Base-by-base conservation (phyloP, 768 basidiomycete genomes). In the Tephrocybe sp. region DNA sequence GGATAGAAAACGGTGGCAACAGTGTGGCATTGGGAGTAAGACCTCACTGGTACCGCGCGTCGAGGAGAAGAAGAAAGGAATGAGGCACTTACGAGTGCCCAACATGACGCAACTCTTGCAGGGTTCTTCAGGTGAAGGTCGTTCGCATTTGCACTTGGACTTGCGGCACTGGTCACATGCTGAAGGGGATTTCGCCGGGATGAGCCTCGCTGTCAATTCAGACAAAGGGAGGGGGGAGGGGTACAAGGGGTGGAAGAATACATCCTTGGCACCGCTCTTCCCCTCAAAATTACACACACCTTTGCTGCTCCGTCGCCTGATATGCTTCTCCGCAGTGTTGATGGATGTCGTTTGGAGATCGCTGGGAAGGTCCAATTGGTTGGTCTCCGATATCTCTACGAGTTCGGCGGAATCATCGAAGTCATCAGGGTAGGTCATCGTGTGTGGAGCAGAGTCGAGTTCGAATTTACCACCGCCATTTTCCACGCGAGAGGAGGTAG, bases 131-230 rank as follows among this genome's bases (percentile, higher is more conserved):
- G 77, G 72, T 11, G 69, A 67, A 9, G 78, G 53, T 29, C 87
- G 82, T 67, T 91, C 91, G 66, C 91, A 92, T 68, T 91, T 91
- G 74, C 91, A 92, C 62, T 91, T 91, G 61, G 83, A 87, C 66
- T 92, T 92, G 48, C 90, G 80, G 65, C 91, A 92, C 60, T 91
- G 88, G 67, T 92, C 90, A 69, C 90, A 93, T 19, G 91, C 89
- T 87, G 46, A 29, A 42, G 34, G 41, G 27, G 49, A 41, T 43
- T 52, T 44, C 48, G 23, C 48, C 44, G 55, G 47, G 31, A 49
- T 54, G 23, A 57, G 52, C 41, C 45, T 30, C 8, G 37, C 42
- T 42, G 42, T 39, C 55, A 40, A 18, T 34, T 40, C 19, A 22
- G 45, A 27, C 30, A 34, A n/a, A n/a, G n/a, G n/a, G n/a, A n/a